Evolutionary conservation across 768 basidiomycete species (phyloP), one percentile per base, ranked within the genome.

Genomic region (button mushroom (Agaricus bisporus)): DNA sequence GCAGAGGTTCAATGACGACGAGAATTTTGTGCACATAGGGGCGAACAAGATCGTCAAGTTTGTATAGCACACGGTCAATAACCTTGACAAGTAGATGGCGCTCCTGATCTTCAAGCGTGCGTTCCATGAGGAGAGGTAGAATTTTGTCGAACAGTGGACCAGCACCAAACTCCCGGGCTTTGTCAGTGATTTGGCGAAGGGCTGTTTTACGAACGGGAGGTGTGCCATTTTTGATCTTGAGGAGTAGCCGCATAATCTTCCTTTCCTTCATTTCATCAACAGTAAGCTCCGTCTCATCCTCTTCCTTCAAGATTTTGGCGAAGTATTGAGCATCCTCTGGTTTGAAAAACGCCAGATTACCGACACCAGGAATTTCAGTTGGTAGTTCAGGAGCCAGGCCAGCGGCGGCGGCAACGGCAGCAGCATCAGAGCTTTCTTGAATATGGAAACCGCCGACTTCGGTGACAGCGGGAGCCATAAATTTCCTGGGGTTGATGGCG

Each of bases 11-110:
- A 61, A 99, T 99, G 69, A 98, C 97, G 65, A 99, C 97, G 41
- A 99, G 83, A 60, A 99, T 98, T 73, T 98, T 98, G 80, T 99
- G 97, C 5, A 98, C 95, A 65, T 98, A 99, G 3, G 97, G 97
- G 38, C 95, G 90, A 51, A 99, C 97, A 41, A 98, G 86, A 64
- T 99, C 97, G 63, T 99, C 97, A 36, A 99, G 85, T 68, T 99
- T 99, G 83, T 98, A 98, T 11, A 99, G 76, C 3, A 99, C 91
- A 54, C 95, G 91, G 67, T 98, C 97, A 60, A 99, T 98, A 70
- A 98, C 97, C 69, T 99, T 99, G 70, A 98, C 97, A 54, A 98
- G 80, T 43, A 99, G 70, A 73, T 99, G 97, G 6, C 95, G 91
- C 63, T 99, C 97, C 70, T 99, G 95, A 61, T 99, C 95, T 72